phyloP scores from a whole-genome alignment of 2,329 filamentous ascomycete genomes.

The Epicoccum nigrum region DNA sequence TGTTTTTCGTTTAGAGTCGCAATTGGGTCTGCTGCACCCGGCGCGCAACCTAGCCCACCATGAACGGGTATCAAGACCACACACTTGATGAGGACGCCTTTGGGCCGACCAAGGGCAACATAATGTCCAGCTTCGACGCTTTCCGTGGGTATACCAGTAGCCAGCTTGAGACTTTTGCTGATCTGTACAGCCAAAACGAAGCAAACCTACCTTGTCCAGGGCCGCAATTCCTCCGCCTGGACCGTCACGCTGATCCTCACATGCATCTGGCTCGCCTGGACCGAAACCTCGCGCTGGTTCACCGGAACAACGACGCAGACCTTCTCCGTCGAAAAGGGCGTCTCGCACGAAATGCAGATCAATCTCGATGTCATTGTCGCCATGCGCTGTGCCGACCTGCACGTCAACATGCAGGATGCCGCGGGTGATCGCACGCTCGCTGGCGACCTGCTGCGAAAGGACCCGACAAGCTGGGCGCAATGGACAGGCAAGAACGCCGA shows the following conservation, averaged over 20 bases:
- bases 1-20: conserved; percentile 16
- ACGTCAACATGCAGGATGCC: conserved; percentile 96
- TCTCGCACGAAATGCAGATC: conserved; percentile 86
- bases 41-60: conserved; percentile 47
- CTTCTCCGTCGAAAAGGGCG: conserved; percentile 91
- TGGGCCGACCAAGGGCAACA: conserved; percentile 68
- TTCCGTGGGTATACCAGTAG: conserved; percentile 72
- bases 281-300: conserved; percentile 84
- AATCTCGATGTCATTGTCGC: conserved; percentile 92
- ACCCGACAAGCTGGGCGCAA: conserved; percentile 79
- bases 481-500: conserved; percentile 78
- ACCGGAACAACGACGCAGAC: conserved; percentile 82
- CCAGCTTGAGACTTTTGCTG: conserved; percentile 5
- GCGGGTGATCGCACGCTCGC: conserved; percentile 91
- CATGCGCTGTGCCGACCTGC: conserved; percentile 87
- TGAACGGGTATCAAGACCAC: conserved; percentile 77
- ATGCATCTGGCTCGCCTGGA: conserved; percentile 75
- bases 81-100: conserved; percentile 80
- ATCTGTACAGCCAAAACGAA: conserved; percentile 82
- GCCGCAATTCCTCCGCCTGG: conserved; percentile 89
- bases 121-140: conserved; percentile 84
- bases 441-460: conserved; percentile 72
- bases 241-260: conserved; percentile 80
- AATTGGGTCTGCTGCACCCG: conserved; percentile 38
- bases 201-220: conserved; percentile 85